These are phyloP conservation scores for Emergomyces orientalis DNA, from an alignment of 2,329 filamentous ascomycete species.

Conservation along the genomic window DNA sequence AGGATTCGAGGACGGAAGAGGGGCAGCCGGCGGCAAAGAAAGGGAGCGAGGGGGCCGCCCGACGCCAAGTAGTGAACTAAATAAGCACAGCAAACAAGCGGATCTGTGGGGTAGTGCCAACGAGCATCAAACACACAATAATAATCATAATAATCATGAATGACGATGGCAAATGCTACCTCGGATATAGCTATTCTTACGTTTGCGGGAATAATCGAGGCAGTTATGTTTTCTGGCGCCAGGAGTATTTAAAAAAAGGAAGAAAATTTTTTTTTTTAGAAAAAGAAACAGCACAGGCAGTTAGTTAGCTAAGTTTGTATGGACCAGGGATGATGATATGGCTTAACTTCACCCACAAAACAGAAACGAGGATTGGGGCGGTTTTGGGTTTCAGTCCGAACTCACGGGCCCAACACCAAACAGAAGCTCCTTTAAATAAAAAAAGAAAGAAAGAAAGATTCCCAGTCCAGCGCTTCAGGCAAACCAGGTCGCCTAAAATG, in stretches of 20 bases:
- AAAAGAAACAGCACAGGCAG: too few relatives aligned
- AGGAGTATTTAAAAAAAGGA: background rate
- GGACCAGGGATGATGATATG: too few relatives aligned
- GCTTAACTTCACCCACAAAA: too few relatives aligned
- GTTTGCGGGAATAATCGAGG: background rate
- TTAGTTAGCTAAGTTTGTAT: too few relatives aligned
- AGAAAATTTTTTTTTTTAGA: too few relatives aligned
- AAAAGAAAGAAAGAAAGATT: background rate
- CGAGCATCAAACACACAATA: background rate
- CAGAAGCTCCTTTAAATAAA: too few relatives aligned
- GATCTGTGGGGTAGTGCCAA: slow-evolving; percentile 1
- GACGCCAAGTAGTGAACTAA: background rate
- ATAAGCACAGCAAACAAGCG: background rate
- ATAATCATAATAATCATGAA: background rate
- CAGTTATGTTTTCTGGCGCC: background rate
- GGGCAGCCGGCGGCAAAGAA: background rate
- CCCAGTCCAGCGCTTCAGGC: too few relatives aligned
- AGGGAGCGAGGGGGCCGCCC: too few relatives aligned
- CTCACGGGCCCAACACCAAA: background rate
- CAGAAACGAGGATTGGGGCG: too few relatives aligned
- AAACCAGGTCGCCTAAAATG: too few relatives aligned
- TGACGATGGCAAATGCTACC: background rate
- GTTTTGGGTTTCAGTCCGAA: background rate
- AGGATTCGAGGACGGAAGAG: background rate
- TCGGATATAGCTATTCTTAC: background rate